Base-by-base conservation (phyloP, 2,329 filamentous ascomycete genomes). In the Thielaviopsis populi region DNA sequence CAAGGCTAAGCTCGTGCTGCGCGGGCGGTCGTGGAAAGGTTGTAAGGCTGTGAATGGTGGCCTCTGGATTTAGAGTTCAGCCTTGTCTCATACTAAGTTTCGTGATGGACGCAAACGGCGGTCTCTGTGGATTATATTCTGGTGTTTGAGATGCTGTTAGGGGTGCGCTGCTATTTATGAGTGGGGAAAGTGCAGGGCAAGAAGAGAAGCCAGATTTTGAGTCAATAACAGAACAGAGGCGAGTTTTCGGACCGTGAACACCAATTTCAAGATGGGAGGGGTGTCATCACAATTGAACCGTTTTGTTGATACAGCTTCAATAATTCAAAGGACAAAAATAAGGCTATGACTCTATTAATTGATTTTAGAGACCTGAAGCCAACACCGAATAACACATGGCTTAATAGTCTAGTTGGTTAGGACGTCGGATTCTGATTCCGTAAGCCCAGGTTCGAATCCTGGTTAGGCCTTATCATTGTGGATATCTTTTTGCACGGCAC, bases 331-430 rank as follows among this genome's bases (percentile, higher is more conserved):
- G 33, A 8, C 33, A 4, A 10, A 37, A 27, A 15, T 0, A 0
- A 0, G 3, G 1, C 1, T 0, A 1, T 6, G 15, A 0, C 5
- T 27, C 27, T 50, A 27, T 50, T 24, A 8, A 37, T 37, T 37
- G 4, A 8, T 1, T 10, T 37, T 6, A 37, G 33, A 4, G 1
- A 8, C 8, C 6, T 10, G 33, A 1, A 8, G 4, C 10, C 33
- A 37, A 37, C 33, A 37, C 8, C 4, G 10, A 37, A 37, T 37
- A 37, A 37, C 11, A 62, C n/a, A 33, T 42, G 64, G 64, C 61
- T 43, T 46, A 63, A 63, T 65, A 65, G 64, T 65, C 60, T 65
- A 65, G 63, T 65, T 65, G 60, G 64, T 65, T 65, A 65, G 64
- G 63, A 62, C 63, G 63, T 65, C 63, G 63, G 63, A 63, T 65